These are phyloP conservation scores for Tilletia setariae DNA, from an alignment of 1,284 basidiomycete genomes.

Conservation along the genomic window DNA sequence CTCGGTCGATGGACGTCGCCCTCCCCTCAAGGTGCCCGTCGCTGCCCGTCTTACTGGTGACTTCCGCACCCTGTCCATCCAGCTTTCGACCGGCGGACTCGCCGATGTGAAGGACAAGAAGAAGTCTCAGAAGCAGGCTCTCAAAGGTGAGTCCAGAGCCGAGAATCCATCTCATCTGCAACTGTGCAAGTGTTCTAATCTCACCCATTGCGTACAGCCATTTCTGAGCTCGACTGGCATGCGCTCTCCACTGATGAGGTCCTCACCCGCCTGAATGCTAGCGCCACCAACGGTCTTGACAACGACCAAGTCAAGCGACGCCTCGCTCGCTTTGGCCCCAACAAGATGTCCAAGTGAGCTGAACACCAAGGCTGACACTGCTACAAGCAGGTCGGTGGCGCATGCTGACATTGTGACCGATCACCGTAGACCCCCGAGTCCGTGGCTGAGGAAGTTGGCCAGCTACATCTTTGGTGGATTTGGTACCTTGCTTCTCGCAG, in stretches of 20 bases:
- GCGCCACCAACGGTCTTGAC: constrained; percentile 58
- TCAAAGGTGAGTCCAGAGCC: constrained; percentile 22
- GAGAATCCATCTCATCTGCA: too few relatives aligned
- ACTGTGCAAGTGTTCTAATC: too few relatives aligned
- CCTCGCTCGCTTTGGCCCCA: constrained; percentile 58
- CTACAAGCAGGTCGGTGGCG: too few relatives aligned
- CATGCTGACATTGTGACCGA: too few relatives aligned
- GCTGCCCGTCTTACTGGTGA: constrained; percentile 37
- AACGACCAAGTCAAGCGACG: constrained; percentile 60
- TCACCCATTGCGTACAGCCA: too few relatives aligned
- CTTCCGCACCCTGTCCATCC: constrained; percentile 45
- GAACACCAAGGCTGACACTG: too few relatives aligned
- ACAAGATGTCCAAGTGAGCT: constrained; percentile 57
- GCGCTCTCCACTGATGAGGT: constrained; percentile 59
- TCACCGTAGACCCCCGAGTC: constrained; percentile 56
- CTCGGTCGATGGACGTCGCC: constrained; percentile 23
- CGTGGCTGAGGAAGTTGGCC: constrained; percentile 60
- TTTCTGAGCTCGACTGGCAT: constrained; percentile 63
- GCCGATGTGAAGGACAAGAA: constrained; percentile 21
- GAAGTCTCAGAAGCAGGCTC: constrained; percentile 20
- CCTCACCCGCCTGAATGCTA: constrained; percentile 57
- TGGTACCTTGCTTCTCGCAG: constrained; percentile 63
- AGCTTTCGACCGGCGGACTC: constrained; percentile 37
- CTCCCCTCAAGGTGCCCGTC: constrained; percentile 22
- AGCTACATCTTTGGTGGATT: constrained; percentile 64